A percentile compares a stretch with the other conserved stretches of the same genome.
Evolutionary conservation across 2,329 filamentous ascomycete genomes (phyloP).

Genomic region (Acrocalymma vagum): DNA sequence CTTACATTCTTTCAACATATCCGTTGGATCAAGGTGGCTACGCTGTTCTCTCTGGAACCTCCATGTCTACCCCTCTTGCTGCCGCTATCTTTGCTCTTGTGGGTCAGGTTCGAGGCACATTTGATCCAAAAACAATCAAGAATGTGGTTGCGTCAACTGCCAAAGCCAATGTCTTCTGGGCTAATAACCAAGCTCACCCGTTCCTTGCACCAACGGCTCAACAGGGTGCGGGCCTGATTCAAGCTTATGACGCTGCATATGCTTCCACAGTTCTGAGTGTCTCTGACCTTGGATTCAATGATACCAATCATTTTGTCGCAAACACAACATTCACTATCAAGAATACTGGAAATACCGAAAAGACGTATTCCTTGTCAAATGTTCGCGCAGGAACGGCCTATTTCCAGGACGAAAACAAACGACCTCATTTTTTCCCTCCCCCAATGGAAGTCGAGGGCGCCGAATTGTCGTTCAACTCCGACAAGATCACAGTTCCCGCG

Average conservation of each 20-base stretch:
- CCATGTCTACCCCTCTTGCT: slow-evolving; percentile 60
- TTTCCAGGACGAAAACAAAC: slow-evolving; percentile 10
- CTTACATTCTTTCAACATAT: slow-evolving; percentile 67
- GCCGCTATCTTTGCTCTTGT: slow-evolving; percentile 26
- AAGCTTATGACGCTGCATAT: slow-evolving; percentile 25
- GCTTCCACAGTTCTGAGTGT: slow-evolving; percentile 17
- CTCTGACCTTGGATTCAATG: slow-evolving; percentile 25
- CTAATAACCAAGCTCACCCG: slow-evolving; percentile 6
- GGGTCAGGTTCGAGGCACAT: slow-evolving; percentile 21
- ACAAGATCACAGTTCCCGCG: slow-evolving; percentile 28
- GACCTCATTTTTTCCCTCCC: slow-evolving; percentile 12
- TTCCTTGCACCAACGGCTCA: slow-evolving; percentile 28
- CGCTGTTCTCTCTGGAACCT: slow-evolving; percentile 63
- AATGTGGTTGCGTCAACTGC: slow-evolving; percentile 22
- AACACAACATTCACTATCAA: slow-evolving; percentile 28
- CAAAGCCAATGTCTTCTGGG: slow-evolving; percentile 22
- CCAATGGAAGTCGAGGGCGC: slow-evolving; percentile 16
- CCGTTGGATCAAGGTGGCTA: slow-evolving; percentile 56
- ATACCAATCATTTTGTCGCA: slow-evolving; percentile 32
- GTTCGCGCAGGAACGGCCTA: slow-evolving; percentile 24
- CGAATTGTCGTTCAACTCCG: slow-evolving; percentile 13
- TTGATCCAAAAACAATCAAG: slow-evolving; percentile 18
- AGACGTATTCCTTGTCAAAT: slow-evolving; percentile 17
- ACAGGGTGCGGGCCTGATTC: slow-evolving; percentile 30
- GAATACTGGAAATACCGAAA: slow-evolving; percentile 18